phyloP scores from a whole-genome alignment of 331 rosid species.

The Rosa hybrid region DNA sequence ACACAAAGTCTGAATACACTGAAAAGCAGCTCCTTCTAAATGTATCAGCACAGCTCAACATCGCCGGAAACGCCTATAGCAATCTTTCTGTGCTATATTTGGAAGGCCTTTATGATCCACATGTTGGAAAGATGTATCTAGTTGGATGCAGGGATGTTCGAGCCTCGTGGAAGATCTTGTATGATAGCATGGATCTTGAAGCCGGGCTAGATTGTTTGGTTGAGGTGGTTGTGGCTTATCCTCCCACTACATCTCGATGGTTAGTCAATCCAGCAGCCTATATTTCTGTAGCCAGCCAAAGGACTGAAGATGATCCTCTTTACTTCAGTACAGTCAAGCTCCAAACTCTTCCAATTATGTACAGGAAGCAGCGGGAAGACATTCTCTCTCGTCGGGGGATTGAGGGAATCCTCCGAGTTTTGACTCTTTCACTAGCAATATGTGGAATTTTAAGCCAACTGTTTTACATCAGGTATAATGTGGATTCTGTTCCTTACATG shows the following conservation, averaged over 20 bases:
- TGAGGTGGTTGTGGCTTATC: slow-evolving; percentile 74
- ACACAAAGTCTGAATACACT: slow-evolving; percentile 50
- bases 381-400: slow-evolving; percentile 72
- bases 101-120: slow-evolving; percentile 89
- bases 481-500: slow-evolving; percentile 64
- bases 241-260: slow-evolving; percentile 85
- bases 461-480: slow-evolving; percentile 51
- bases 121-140: slow-evolving; percentile 76
- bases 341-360: slow-evolving; percentile 61
- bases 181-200: slow-evolving; percentile 71
- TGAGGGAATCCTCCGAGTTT: slow-evolving; percentile 70
- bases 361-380: slow-evolving; percentile 75
- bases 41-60: slow-evolving; percentile 72
- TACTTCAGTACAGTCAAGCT: slow-evolving; percentile 53
- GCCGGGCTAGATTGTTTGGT: slow-evolving; percentile 81
- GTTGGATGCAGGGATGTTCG: slow-evolving; percentile 86
- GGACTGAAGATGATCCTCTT: slow-evolving; percentile 72
- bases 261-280: slow-evolving; percentile 63
- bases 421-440: slow-evolving; percentile 76
- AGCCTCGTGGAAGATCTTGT: slow-evolving; percentile 71
- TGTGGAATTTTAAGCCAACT: slow-evolving; percentile 76
- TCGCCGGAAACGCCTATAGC: slow-evolving; percentile 49
- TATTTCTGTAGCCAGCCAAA: slow-evolving; percentile 66
- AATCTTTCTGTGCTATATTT: slow-evolving; percentile 65
- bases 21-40: slow-evolving; percentile 77